Evolutionary conservation across 495 filamentous ascomycete species (phyloP), one percentile per base, ranked within the genome.

Genomic region (Neurospora cerealis): DNA sequence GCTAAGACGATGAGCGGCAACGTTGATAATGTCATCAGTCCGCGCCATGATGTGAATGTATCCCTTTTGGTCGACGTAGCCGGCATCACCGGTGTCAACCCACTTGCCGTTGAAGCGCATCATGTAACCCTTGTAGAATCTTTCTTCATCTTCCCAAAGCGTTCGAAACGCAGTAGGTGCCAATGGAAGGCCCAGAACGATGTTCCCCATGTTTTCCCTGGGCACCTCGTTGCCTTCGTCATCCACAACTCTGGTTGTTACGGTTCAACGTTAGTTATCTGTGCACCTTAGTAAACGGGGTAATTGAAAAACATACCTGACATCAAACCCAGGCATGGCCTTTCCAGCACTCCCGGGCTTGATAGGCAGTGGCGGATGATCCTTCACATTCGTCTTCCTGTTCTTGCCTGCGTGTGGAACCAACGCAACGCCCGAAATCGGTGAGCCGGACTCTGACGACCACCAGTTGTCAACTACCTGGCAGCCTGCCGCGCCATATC

Each of bases 401-500:
- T 85, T 78, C 69, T 80, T 82, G 0, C 83, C 89, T 3, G 84
- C 82, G 62, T 84, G 82, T 5, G 90, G 87, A 5, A 87, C 83
- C 41, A 97, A 83, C 8, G 93, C 90, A 36, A 97, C 83, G 1
- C 93, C 94, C 0, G 94, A 91, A 74, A 98, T 97, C 7, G 95
- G 95, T 5, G 91, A 93, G 9, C 95, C 95, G 1, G 92, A 93
- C 81, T 97, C 95, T 2, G 93, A 95, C 4, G 93, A 95, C 95
- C 95, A 98, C 95, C 95, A 98, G 79, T 97, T 97, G 80, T 98
- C 95, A 70, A 97, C 86, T 19, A 97, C 92, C 37, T 87, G 83
- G 0, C 93, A 89, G 38, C 87, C 86, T 1, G 82, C 83, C 0
- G 89, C 88, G 44, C 88, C 91, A 75, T 93, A 89, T 71, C 87